Conservation (phyloP, 768 basidiomycete genomes). For the Antrodiella citrinella region DNA sequence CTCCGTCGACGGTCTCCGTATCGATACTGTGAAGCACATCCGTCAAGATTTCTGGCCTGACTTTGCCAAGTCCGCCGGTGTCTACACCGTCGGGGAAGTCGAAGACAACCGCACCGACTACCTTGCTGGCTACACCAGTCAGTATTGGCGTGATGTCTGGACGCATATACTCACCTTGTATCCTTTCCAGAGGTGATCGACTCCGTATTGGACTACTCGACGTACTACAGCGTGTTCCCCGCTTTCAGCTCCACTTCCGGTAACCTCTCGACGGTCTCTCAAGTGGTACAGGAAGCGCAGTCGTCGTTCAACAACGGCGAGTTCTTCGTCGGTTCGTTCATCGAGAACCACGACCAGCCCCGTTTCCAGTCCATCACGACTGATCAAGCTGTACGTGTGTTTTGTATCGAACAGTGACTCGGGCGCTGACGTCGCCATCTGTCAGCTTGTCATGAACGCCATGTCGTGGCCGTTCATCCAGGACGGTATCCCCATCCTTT, state of each 20-base stretch:
- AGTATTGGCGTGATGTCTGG: no score
- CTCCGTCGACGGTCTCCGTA: slow-evolving; percentile 44
- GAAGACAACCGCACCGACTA: slow-evolving; percentile 33
- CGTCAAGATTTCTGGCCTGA: slow-evolving; percentile 45
- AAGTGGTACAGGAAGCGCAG: slow-evolving; percentile 24
- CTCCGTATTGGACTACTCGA: slow-evolving; percentile 42
- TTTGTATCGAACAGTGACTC: neutral
- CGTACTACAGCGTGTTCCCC: slow-evolving; percentile 34
- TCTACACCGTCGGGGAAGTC: slow-evolving; percentile 53
- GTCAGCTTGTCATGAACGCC: slow-evolving; percentile 38
- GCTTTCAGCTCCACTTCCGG: slow-evolving; percentile 30
- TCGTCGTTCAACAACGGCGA: slow-evolving; percentile 30
- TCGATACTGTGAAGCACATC: slow-evolving; percentile 55
- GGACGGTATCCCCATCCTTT: slow-evolving; percentile 43
- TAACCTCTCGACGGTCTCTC: slow-evolving; percentile 25
- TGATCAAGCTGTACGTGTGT: slow-evolving; percentile 33
- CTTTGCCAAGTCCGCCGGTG: slow-evolving; percentile 38
- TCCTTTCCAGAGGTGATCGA: slow-evolving; percentile 29
- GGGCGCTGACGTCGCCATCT: neutral
- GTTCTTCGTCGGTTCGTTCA: slow-evolving; percentile 37
- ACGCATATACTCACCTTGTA: neutral
- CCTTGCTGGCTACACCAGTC: slow-evolving; percentile 33
- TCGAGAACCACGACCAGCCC: slow-evolving; percentile 50
- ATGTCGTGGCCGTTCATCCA: slow-evolving; percentile 41
- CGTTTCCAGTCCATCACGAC: slow-evolving; percentile 35